These are phyloP conservation scores for Panicum miliaceum DNA, from an alignment of 176 grass and related monocot species.

Conservation along the genomic window DNA sequence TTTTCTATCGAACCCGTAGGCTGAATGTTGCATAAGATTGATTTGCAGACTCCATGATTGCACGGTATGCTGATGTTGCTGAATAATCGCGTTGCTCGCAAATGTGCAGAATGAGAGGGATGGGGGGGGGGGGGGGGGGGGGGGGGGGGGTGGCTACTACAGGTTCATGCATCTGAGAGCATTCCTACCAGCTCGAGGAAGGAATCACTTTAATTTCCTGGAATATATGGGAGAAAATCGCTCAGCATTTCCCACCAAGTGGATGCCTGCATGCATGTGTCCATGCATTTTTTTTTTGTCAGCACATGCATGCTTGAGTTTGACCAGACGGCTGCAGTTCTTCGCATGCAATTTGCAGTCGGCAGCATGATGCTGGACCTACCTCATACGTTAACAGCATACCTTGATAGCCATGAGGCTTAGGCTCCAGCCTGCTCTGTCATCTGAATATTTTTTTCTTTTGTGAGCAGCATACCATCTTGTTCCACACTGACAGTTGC, in stretches of 20 bases:
- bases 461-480: not conserved
- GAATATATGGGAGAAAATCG: not conserved
- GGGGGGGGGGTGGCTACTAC: too few species aligned
- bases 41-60: not conserved
- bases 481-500: not conserved
- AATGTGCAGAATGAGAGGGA: not conserved
- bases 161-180: not conserved
- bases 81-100: not conserved
- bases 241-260: not conserved
- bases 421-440: not conserved
- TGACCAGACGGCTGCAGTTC: not conserved
- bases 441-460: not conserved
- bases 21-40: not conserved
- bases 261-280: not conserved
- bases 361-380: constrained; percentile 14
- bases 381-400: not conserved
- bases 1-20: too few species aligned
- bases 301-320: not conserved
- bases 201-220: not conserved
- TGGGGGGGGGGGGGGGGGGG: too few species aligned
- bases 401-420: not conserved
- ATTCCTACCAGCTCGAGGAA: not conserved
- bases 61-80: not conserved
- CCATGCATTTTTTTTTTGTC: not conserved
- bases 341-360: not conserved